Evolutionary conservation across 2,329 filamentous ascomycete species (phyloP).

Genomic region (Exophiala spinifera): DNA sequence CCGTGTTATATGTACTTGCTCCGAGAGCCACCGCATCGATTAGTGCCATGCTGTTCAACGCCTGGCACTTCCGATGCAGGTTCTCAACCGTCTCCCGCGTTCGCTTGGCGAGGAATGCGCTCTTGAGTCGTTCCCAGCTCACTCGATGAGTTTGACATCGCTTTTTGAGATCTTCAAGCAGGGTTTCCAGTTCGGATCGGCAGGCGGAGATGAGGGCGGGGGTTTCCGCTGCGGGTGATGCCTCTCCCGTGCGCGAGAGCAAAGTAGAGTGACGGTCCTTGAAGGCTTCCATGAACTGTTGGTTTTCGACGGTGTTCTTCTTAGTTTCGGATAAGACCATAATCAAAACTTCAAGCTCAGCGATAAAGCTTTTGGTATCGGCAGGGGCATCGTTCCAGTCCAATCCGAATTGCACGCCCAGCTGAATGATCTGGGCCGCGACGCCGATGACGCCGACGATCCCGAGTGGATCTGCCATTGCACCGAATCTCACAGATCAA

Average conservation of each 20-base stretch:
- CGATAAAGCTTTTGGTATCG: constrained; percentile 23
- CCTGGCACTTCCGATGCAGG: neutral
- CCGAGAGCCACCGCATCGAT: neutral
- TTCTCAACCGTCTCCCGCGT: neutral
- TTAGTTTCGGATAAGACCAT: constrained; percentile 13
- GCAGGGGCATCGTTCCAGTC: constrained; percentile 27
- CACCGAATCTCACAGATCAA: too few species aligned
- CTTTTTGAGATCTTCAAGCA: neutral
- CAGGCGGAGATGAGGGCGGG: too few species aligned
- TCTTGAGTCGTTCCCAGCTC: neutral
- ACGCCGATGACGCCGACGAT: constrained; percentile 23
- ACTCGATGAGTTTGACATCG: neutral
- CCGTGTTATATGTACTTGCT: neutral
- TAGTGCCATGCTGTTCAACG: neutral
- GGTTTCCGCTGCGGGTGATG: too few species aligned
- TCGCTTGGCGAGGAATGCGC: neutral
- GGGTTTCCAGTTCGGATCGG: neutral
- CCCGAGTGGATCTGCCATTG: constrained; percentile 25
- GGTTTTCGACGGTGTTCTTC: neutral
- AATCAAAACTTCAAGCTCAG: constrained; percentile 21
- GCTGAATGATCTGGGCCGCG: constrained; percentile 23
- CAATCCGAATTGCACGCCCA: constrained; percentile 23
- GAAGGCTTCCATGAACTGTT: too few species aligned
- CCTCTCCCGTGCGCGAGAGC: too few species aligned
- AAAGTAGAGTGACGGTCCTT: too few species aligned